Percentiles rank a stretch among this genome's conserved stretches.
Evolutionary conservation across 805 yeast species (phyloP).

Genomic region (Yarrowia deformans): DNA sequence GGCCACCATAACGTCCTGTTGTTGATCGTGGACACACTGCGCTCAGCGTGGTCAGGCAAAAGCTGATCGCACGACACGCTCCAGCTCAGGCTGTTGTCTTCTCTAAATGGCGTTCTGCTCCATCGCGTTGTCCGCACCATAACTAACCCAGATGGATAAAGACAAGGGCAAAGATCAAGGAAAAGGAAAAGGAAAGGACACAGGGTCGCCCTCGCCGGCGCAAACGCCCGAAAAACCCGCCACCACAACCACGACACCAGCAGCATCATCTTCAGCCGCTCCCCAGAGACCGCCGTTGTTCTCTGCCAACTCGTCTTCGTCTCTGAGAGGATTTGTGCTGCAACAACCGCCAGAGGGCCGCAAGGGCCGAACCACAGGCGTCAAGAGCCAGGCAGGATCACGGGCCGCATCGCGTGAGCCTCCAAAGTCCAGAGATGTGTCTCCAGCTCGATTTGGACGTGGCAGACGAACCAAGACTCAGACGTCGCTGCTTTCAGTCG

Average conservation of each 20-base stretch:
- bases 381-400: constrained; percentile 10
- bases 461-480: neutral
- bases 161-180: constrained; percentile 16
- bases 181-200: constrained; percentile 21
- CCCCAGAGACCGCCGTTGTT: constrained; percentile 20
- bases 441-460: constrained; percentile 15
- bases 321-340: constrained; percentile 17
- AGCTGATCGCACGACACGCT: no score
- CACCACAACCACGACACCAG: neutral
- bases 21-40: no score
- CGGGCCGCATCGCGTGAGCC: constrained; percentile 21
- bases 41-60: no score
- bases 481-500: constrained; percentile 12
- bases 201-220: constrained; percentile 23
- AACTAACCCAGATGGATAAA: constrained; percentile 31
- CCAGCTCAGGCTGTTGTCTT: no score
- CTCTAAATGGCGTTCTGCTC: no score
- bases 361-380: constrained; percentile 24
- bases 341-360: constrained; percentile 30
- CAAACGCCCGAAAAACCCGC: constrained; percentile 13
- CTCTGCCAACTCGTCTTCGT: constrained; percentile 28
- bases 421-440: constrained; percentile 17
- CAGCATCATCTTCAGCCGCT: neutral
- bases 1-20: no score
- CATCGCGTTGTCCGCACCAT: no score